These are phyloP conservation scores for Phycomyces nitens DNA, from an alignment of 192 early-diverging fungal genomes.

Conservation along the genomic window DNA sequence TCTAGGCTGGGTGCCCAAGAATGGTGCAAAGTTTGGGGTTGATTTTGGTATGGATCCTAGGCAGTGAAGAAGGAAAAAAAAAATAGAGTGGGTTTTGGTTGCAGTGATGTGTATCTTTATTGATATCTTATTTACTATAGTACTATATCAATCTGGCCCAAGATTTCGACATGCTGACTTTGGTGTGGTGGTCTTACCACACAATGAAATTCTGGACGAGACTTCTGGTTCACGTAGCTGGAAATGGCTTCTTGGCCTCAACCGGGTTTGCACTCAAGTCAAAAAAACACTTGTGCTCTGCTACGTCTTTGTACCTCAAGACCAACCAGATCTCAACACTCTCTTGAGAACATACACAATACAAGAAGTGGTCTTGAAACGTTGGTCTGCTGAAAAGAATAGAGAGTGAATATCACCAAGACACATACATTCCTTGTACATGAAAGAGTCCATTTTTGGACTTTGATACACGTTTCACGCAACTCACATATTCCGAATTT, in stretches of 20 bases:
- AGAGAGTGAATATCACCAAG: slow-evolving; percentile 16
- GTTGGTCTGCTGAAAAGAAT: slow-evolving; percentile 30
- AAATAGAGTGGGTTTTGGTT: no score
- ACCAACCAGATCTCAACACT: neutral
- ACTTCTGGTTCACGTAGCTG: slow-evolving; percentile 32
- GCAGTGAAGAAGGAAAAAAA: no score
- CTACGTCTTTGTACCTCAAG: slow-evolving; percentile 12
- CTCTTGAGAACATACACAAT: slow-evolving; percentile 9
- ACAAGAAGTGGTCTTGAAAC: slow-evolving; percentile 21
- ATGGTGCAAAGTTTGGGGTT: slow-evolving; percentile 81
- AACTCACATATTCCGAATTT: no score
- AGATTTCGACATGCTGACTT: slow-evolving; percentile 54
- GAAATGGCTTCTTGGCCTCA: slow-evolving; percentile 48
- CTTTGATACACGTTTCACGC: no score
- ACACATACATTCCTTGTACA: neutral
- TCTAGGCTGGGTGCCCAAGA: slow-evolving; percentile 78
- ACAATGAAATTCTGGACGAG: slow-evolving; percentile 1
- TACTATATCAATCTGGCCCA: slow-evolving; percentile 57
- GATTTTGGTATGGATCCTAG: slow-evolving; percentile 56
- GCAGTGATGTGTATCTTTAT: no score
- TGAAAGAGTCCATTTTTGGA: no score
- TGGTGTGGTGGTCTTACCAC: slow-evolving; percentile 19
- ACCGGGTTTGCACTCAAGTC: slow-evolving; percentile 53
- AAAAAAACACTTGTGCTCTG: slow-evolving; percentile 49
- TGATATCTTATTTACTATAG: slow-evolving; percentile 23